Conservation (phyloP, 805 yeast genomes). For the Kuraishia cidri region DNA sequence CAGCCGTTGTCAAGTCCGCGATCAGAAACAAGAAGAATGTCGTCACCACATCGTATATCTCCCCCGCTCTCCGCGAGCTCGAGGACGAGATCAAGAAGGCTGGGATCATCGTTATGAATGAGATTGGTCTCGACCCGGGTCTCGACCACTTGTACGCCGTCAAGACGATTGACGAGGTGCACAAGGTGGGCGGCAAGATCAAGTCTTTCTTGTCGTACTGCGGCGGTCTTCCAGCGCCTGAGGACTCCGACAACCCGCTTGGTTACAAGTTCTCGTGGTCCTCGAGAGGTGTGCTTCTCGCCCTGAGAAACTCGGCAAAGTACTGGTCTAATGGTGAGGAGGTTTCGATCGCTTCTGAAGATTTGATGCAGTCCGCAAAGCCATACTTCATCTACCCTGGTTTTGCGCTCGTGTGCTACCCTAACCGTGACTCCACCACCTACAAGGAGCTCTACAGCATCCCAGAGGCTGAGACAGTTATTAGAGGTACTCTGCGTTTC, state of each 20-base stretch:
- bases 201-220: slow-evolving; percentile 93
- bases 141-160: slow-evolving; percentile 97
- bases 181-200: slow-evolving; percentile 83
- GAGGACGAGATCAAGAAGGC: slow-evolving; percentile 87
- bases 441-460: slow-evolving; percentile 88
- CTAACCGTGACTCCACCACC: slow-evolving; percentile 95
- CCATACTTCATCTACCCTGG: slow-evolving; percentile 97
- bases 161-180: slow-evolving; percentile 96
- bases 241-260: slow-evolving; percentile 92
- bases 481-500: slow-evolving; percentile 95
- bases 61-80: slow-evolving; percentile 80
- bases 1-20: slow-evolving; percentile 87
- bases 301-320: slow-evolving; percentile 88
- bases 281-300: slow-evolving; percentile 94
- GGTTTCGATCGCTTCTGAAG: slow-evolving; percentile 76
- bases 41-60: slow-evolving; percentile 95
- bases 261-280: slow-evolving; percentile 99
- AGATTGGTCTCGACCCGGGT: slow-evolving; percentile 98
- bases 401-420: slow-evolving; percentile 88
- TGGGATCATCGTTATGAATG: slow-evolving; percentile 96
- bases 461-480: slow-evolving; percentile 95
- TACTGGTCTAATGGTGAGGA: slow-evolving; percentile 82
- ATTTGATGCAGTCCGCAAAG: slow-evolving; percentile 88
- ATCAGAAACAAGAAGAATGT: slow-evolving; percentile 79
- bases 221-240: slow-evolving; percentile 99